These are phyloP conservation scores for Hymenochaete sp. DNA, from an alignment of 1,284 basidiomycete genomes.

Conservation along the genomic window DNA sequence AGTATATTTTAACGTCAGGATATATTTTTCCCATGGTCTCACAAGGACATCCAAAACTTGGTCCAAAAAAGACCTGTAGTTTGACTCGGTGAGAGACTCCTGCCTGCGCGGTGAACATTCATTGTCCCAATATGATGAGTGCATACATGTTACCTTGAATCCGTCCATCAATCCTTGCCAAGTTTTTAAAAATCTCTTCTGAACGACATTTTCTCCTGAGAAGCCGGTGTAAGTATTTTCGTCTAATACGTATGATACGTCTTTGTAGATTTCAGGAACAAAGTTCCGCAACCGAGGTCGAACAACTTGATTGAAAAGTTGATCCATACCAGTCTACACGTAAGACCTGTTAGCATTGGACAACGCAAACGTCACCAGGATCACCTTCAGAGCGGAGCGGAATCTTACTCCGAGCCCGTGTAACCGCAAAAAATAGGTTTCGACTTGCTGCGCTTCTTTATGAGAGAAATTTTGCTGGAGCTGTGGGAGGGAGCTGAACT, in stretches of 20 bases:
- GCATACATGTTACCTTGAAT: conserved; percentile 52
- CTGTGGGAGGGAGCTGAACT: conserved; percentile 48
- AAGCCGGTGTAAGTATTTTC: conserved; percentile 80
- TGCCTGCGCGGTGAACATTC: conserved; percentile 26
- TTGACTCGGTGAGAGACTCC: conserved; percentile 80
- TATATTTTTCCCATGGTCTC: conserved; percentile 88
- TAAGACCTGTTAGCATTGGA: conserved; percentile 11
- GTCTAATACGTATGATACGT: conserved; percentile 81
- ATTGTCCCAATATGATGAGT: not conserved
- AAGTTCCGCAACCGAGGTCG: conserved; percentile 79
- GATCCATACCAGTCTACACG: conserved; percentile 74
- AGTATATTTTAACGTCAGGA: conserved; percentile 76
- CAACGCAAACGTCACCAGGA: conserved; percentile 15
- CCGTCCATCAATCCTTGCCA: conserved; percentile 83
- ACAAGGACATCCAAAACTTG: conserved; percentile 81
- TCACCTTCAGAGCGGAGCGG: conserved; percentile 60
- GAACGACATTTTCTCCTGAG: conserved; percentile 78
- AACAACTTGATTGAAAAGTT: conserved; percentile 88
- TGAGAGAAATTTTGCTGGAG: conserved; percentile 67
- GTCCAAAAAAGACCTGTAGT: conserved; percentile 80
- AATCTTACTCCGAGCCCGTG: conserved; percentile 53
- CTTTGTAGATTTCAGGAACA: conserved; percentile 82
- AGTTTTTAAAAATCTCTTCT: conserved; percentile 79
- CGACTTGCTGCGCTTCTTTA: conserved; percentile 44
- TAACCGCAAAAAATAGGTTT: conserved; percentile 40